These are phyloP conservation scores for Phoenix dactylifera DNA, from an alignment of 176 grass and related monocot species.

Conservation along the genomic window DNA sequence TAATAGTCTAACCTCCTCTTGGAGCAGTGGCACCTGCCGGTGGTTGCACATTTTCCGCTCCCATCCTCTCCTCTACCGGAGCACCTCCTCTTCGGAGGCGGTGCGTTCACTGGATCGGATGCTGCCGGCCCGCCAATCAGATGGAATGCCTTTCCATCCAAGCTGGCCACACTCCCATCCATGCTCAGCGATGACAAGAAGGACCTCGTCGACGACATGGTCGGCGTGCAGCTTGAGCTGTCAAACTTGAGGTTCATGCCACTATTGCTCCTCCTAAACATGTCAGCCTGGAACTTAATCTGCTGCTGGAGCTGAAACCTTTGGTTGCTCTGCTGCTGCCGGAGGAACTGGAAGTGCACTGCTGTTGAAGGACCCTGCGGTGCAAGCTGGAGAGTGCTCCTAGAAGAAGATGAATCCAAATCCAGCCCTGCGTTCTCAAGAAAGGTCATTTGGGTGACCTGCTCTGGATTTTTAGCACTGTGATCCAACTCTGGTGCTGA, in stretches of 20 bases:
- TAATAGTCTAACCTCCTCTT: constrained; percentile 61
- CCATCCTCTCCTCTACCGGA: constrained; percentile 46
- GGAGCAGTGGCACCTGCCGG: constrained; percentile 72
- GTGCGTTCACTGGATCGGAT: constrained; percentile 34
- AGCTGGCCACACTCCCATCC: constrained; percentile 56
- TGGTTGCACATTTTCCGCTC: constrained; percentile 53
- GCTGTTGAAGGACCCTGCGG: constrained; percentile 32
- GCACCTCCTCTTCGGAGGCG: constrained; percentile 41
- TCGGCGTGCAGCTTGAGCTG: constrained; percentile 24
- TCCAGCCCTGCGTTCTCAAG: constrained; percentile 17
- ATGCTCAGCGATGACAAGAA: constrained; percentile 77
- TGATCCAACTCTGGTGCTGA: constrained; percentile 24
- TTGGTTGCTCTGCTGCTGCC: constrained; percentile 38
- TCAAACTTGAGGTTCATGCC: constrained; percentile 67
- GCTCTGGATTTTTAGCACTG: constrained; percentile 13
- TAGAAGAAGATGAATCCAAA: constrained; percentile 3
- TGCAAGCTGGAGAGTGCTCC: not conserved
- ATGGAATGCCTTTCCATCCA: constrained; percentile 61
- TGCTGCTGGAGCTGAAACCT: constrained; percentile 37
- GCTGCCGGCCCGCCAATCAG: constrained; percentile 35
- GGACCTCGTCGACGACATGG: constrained; percentile 45
- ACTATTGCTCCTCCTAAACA: constrained; percentile 56
- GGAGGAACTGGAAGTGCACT: constrained; percentile 48
- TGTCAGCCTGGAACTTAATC: constrained; percentile 61
- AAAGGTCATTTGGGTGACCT: constrained; percentile 27